Evolutionary conservation across 306 rosid genomes (phyloP).

Genomic region (Castanopsis chinensis): DNA sequence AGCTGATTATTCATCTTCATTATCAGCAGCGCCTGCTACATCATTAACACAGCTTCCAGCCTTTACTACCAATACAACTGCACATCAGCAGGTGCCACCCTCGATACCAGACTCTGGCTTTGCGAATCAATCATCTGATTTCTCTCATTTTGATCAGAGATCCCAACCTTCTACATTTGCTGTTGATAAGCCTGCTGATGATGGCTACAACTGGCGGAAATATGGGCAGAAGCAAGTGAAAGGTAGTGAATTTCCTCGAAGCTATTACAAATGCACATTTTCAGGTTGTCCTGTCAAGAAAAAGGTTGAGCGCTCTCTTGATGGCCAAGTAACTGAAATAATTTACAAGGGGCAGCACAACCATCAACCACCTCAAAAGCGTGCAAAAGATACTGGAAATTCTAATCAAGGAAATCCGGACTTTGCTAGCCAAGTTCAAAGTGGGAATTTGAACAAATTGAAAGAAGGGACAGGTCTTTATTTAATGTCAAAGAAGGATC

Average conservation of each 20-base stretch:
- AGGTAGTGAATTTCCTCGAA: conserved; percentile 79
- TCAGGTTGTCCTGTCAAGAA: conserved; percentile 77
- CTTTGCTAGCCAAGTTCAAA: conserved; percentile 36
- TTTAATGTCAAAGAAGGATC: conserved; percentile 42
- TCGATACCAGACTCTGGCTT: conserved; percentile 20
- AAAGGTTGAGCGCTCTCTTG: conserved; percentile 77
- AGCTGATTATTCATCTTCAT: conserved; percentile 35
- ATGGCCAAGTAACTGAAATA: conserved; percentile 72
- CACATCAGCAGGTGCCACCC: conserved; percentile 29
- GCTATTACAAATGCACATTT: conserved; percentile 77
- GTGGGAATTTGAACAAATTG: conserved; percentile 29
- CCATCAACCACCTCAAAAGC: conserved; percentile 60
- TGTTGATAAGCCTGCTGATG: conserved; percentile 66
- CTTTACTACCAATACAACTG: conserved; percentile 20
- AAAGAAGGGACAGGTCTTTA: conserved; percentile 17
- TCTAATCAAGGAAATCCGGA: conserved; percentile 37
- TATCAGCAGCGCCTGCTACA: conserved; percentile 29
- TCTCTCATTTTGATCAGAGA: conserved; percentile 47
- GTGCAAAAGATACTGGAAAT: conserved; percentile 41
- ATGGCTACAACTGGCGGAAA: conserved; percentile 83
- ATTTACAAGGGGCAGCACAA: conserved; percentile 80
- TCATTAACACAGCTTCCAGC: conserved; percentile 35
- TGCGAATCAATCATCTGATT: conserved; percentile 34
- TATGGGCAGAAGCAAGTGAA: conserved; percentile 88
- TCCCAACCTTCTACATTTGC: conserved; percentile 35